phyloP scores from a whole-genome alignment of 441 rosid genomes.

The Populus hybrid region DNA sequence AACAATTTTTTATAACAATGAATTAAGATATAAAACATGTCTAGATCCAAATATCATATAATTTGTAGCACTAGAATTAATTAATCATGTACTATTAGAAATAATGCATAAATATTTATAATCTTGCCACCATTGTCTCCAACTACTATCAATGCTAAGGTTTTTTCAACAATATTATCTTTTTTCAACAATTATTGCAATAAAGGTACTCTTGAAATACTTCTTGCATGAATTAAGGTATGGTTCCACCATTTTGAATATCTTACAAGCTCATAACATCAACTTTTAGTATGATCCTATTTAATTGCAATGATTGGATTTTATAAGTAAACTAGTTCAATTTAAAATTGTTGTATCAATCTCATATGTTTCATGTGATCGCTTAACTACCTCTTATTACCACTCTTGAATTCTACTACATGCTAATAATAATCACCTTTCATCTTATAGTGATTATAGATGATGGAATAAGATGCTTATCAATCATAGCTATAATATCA shows the following conservation, averaged over 20 bases:
- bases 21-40: background rate
- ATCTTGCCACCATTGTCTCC: background rate
- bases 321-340: no score
- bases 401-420: background rate
- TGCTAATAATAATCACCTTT: background rate
- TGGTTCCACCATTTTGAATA: background rate
- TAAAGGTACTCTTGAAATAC: background rate
- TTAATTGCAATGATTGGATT: background rate
- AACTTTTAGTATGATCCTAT: background rate
- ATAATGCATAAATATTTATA: slow-evolving; percentile 1
- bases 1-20: background rate
- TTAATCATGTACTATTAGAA: slow-evolving; percentile 6
- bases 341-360: no score
- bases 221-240: background rate
- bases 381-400: background rate
- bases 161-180: rapidly evolving
- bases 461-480: background rate
- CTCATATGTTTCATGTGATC: no score
- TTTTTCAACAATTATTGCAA: background rate
- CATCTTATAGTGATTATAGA: no score
- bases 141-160: background rate
- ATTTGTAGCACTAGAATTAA: background rate
- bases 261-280: background rate
- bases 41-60: slow-evolving; percentile 10
- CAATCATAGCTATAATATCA: background rate